Evolutionary conservation across 2,329 filamentous ascomycete species (phyloP), one percentile per base, ranked within the genome.

Genomic region (Pseudocercospora crystallina): DNA sequence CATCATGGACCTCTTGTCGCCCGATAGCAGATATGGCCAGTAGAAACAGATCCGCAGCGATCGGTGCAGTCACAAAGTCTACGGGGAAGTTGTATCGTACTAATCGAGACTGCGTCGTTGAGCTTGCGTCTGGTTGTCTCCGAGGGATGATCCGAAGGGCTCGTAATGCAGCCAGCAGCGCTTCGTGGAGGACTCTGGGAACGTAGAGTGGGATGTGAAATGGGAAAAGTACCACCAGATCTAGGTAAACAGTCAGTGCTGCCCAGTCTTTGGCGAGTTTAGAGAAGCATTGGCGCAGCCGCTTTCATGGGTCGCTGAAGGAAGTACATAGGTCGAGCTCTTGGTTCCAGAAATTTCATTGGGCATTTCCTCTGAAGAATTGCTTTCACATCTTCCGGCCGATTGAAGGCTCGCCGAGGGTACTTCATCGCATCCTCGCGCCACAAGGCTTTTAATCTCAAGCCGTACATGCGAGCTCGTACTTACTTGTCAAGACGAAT

Each of bases 21-120:
- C 84, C 84, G 61, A 89, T 89, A 5, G 85, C 85, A 15, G 76
- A 62, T 43, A 88, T 86, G 34, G 85, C 85, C 5, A 89, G 78
- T 15, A 89, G 72, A 59, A 89, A 88, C 1, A 89, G 76, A 59
- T 87, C 84, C 1, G 84, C 85, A 49, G 88, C 80, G 12, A 89
- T 69, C 0, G 86, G 86, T 1, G 84, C 84, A 0, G 86, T 89
- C 38, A 89, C 73, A 56, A 87, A 84, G 65, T 89, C 86, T 71
- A 89, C 73, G 5, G 84, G 85, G 34, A 89, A 81, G 2, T 70
- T 65, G 32, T 85, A 66, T 13, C 74, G 73, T 5, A 48, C 41
- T 15, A 31, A 49, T 10, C 46, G 37, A 12, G 31, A 42, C 9
- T 14, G 5, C 11, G 40, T n/a, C 20, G 12, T n/a, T 31, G 48